phyloP scores from a whole-genome alignment of 31 red algal genomes.

The Porphyra umbilicalis region DNA sequence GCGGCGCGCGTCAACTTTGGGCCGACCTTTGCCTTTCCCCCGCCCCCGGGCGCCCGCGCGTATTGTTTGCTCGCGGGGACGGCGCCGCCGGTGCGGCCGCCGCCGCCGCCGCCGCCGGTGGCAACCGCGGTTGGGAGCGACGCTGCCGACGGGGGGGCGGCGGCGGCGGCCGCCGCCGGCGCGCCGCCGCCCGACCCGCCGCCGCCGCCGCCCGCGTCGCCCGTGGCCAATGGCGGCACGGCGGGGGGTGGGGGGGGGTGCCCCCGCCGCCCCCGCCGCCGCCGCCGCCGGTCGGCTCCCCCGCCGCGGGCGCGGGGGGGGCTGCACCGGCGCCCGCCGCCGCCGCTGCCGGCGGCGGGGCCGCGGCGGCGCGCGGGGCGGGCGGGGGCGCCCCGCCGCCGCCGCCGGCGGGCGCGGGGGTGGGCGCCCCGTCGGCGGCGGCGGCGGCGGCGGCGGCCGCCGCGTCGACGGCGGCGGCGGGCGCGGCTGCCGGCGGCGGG shows the following conservation, averaged over 20 bases:
- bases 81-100: background rate
- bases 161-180: background rate
- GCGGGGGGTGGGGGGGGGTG: background rate
- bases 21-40: slow-evolving; percentile 20
- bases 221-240: background rate
- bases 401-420: background rate
- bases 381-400: background rate
- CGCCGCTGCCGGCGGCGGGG: background rate
- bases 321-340: background rate
- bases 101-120: background rate
- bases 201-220: too few species aligned
- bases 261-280: background rate
- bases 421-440: background rate
- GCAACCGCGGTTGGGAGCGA: too few species aligned
- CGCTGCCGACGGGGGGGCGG: background rate
- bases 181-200: background rate
- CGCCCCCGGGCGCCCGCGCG: background rate
- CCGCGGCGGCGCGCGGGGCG: too few species aligned
- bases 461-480: background rate
- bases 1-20: slow-evolving; percentile 39
- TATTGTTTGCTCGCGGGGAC: background rate
- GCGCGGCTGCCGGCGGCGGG: too few species aligned
- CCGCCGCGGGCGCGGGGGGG: background rate
- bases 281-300: background rate
- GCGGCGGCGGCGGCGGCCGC: background rate